Base-by-base conservation (phyloP, 371 early-diverging fungal species). In the Rhizopus arrhizus region DNA sequence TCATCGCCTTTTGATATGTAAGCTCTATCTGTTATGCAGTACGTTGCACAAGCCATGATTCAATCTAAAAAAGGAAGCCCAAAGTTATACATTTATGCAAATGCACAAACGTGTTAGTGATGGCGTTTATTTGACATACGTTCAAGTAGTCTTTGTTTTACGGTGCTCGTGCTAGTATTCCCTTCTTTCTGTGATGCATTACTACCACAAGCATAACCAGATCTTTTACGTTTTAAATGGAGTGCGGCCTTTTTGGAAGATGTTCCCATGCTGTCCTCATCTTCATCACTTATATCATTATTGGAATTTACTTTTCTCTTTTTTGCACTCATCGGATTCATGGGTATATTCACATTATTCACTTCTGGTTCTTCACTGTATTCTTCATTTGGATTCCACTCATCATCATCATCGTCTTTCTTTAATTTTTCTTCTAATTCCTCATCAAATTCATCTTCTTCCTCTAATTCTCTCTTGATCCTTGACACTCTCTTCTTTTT, bases 61-160 rank as follows among this genome's bases (percentile, higher is more conserved):
- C 22, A 22, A 22, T 22, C 22, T 22, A 22, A 22, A 22, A 38
- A 38, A 9, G 7, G 49, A 48, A 22, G 13, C 22, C 22, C 22
- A 22, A 22, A 22, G 22, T 22, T 28, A 16, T 16, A 22, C 13
- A 3, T 22, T 9, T 29, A n/a, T 29, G 49, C 5, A 48, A 48
- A 48, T 29, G 22, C 10, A 22, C 5, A 22, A 9, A 31, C 0
- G 9, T 11, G 4, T 16, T 16, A 29, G 11, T 40, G 38, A 38
- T 15, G 40, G 11, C 38, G 34, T 2, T n/a, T 38, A 36, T 38
- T 56, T 5, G 33, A 50, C 5, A 68, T 64, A n/a, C 70, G 58
- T 40, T 65, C 66, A 32, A 70, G 43, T 40, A 70, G 48, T 11
- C 70, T 59, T 42, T 70, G 66, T 41, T 70, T 70, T 9, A 65